Evolutionary conservation across 1,284 basidiomycete species (phyloP).

Genomic region (Cerioporus squamosus): DNA sequence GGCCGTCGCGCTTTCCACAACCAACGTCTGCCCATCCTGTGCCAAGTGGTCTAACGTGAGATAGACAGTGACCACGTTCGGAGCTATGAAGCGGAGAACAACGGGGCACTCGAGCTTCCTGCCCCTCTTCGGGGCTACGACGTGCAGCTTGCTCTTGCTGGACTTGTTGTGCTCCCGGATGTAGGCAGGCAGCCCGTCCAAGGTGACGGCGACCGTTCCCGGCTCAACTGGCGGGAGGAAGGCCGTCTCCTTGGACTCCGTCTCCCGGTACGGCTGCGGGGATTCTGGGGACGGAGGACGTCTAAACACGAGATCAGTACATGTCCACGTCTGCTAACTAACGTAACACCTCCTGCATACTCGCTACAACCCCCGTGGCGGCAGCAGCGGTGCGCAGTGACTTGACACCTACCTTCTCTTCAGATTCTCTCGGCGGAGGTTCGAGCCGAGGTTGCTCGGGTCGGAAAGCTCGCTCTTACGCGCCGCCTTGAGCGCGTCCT

Average conservation of each 20-base stretch:
- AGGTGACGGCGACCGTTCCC: slow-evolving; percentile 41
- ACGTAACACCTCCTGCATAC: not conserved
- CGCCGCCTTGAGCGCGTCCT: slow-evolving; percentile 56
- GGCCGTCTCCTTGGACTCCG: slow-evolving; percentile 41
- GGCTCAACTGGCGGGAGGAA: slow-evolving; percentile 47
- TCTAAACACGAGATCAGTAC: slow-evolving; percentile 34
- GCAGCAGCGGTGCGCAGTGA: slow-evolving; percentile 5
- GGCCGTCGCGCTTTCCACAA: slow-evolving; percentile 61
- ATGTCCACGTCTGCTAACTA: not conserved
- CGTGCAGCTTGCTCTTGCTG: slow-evolving; percentile 46
- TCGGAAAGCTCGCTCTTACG: slow-evolving; percentile 55
- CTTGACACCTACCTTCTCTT: slow-evolving; percentile 61
- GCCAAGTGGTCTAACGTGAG: slow-evolving; percentile 47
- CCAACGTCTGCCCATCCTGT: slow-evolving; percentile 38
- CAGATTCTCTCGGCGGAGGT: slow-evolving; percentile 49
- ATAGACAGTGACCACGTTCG: slow-evolving; percentile 64
- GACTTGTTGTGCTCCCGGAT: slow-evolving; percentile 56
- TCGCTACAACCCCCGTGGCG: not conserved
- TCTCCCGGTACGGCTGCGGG: slow-evolving; percentile 57
- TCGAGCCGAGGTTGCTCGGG: slow-evolving; percentile 47
- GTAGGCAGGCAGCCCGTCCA: slow-evolving; percentile 50
- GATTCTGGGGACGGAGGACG: slow-evolving; percentile 61
- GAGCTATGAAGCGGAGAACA: slow-evolving; percentile 58
- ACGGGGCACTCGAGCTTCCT: slow-evolving; percentile 37
- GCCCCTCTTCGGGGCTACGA: slow-evolving; percentile 42